phyloP scores from a whole-genome alignment of 176 grass and related monocot genomes.

The Zizania latifolia region DNA sequence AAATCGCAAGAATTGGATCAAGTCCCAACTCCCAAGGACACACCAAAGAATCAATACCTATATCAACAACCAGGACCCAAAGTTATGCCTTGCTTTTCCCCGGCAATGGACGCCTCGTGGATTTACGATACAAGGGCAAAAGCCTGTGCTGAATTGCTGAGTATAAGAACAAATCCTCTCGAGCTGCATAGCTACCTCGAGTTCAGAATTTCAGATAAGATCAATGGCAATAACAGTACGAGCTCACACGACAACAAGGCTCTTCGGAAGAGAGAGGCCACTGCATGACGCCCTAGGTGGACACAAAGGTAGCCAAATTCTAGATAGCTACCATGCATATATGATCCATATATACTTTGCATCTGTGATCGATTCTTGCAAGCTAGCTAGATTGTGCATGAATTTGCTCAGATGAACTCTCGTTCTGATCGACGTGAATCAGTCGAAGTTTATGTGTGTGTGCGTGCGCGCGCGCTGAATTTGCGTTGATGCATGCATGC shows the following conservation, averaged over 20 bases:
- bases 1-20: constrained; percentile 44
- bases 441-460: too few relatives aligned
- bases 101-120: constrained; percentile 1
- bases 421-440: neutral
- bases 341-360: too few relatives aligned
- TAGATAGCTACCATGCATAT: too few relatives aligned
- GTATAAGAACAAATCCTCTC: constrained; percentile 33
- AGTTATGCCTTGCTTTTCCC: constrained; percentile 56
- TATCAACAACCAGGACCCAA: constrained; percentile 5
- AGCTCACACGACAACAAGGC: constrained; percentile 14
- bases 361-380: too few relatives aligned
- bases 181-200: neutral
- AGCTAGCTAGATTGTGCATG: neutral
- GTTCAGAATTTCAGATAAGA: neutral
- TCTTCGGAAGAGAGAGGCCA: constrained; percentile 51
- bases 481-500: neutral
- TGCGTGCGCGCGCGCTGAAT: too few relatives aligned
- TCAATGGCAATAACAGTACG: constrained; percentile 12
- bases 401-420: neutral
- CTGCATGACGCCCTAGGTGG: constrained; percentile 44
- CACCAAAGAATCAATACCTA: constrained; percentile 29
- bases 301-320: constrained; percentile 47
- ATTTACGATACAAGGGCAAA: neutral
- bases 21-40: constrained; percentile 31
- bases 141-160: neutral